These are phyloP conservation scores for Begonia peltatifolia DNA, from an alignment of 306 rosid species.

Conservation along the genomic window DNA sequence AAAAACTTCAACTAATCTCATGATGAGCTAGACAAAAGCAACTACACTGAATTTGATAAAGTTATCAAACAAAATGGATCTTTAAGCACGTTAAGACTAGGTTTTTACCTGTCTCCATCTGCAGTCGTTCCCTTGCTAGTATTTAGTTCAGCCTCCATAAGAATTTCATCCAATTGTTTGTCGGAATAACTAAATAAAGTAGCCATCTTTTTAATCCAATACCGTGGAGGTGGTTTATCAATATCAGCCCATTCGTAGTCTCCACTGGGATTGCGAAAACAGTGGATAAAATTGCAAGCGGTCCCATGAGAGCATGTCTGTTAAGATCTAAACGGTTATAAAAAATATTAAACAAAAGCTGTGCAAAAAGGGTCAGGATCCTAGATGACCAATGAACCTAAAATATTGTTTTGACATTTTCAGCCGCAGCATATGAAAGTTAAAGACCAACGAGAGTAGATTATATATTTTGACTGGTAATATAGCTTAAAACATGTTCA, in stretches of 20 bases:
- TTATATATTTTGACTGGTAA: too few relatives aligned
- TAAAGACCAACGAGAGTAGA: too few relatives aligned
- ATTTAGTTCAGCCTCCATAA: slow-evolving; percentile 18
- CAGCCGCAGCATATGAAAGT: too few relatives aligned
- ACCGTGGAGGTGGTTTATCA: slow-evolving; percentile 75
- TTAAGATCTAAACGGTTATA: slow-evolving; percentile 4
- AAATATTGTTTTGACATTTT: too few relatives aligned
- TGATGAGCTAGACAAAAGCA: neutral
- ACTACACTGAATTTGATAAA: too few relatives aligned
- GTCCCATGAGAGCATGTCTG: slow-evolving; percentile 91
- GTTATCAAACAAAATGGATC: slow-evolving; percentile 1
- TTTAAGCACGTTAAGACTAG: neutral
- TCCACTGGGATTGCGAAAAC: slow-evolving; percentile 88
- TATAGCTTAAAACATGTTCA: too few relatives aligned
- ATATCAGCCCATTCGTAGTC: slow-evolving; percentile 95
- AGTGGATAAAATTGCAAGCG: slow-evolving; percentile 91
- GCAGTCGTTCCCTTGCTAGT: slow-evolving; percentile 22
- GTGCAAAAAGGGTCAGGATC: neutral
- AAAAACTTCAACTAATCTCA: neutral
- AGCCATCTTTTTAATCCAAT: slow-evolving; percentile 65
- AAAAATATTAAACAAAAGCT: slow-evolving; percentile 7
- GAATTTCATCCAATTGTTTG: slow-evolving; percentile 21
- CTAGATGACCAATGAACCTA: too few relatives aligned
- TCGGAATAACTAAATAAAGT: slow-evolving; percentile 69
- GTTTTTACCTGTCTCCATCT: slow-evolving; percentile 42